Base-by-base conservation (phyloP, 2,329 filamentous ascomycete genomes). In the Alternaria novae-zelandiae region DNA sequence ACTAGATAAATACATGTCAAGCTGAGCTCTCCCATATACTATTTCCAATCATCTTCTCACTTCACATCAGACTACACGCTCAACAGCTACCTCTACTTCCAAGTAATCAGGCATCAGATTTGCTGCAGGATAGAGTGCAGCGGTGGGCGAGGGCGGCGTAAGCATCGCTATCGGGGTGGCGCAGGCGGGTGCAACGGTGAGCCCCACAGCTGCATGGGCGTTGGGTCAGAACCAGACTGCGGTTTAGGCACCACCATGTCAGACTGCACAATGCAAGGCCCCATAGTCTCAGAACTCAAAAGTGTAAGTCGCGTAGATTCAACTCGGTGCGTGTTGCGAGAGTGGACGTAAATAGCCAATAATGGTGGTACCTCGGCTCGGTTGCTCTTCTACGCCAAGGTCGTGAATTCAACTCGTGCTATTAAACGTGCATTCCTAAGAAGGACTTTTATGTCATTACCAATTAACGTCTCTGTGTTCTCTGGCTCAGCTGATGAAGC, bases 81-180 rank as follows among this genome's bases (percentile, higher is more conserved):
- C 32, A 36, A 11, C 71, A 15, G 74, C 72, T 4, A 63, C 71
- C 12, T 54, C 45, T 1, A 23, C 70, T 21, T 66, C 75, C 75
- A 67, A 65, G 51, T 66, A 57, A 9, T 70, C 74, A 20, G 66
- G 69, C 6, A 68, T 71, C 6, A 6, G 70, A 8, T 74, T 70
- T 32, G 74, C 76, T 1, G 70, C 64, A 12, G 44, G 71, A 5
- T 72, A 77, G 54, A 78, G 75, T 49, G 76, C 74, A 10, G 73
- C 72, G 5, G 78, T 78, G 76, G 74, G 74, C 5, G 76, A 76
- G 5, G 77, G 72, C 43, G 75, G 76, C 6, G 74, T 65, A 6
- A 61, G 68, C 28, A 54, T 69, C 55, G 73, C 69, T 26, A 68
- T 67, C 9, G 70, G 68, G 2, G 64, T 64, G 13, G 68, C 69